Percentiles rank a stretch among this genome's conserved stretches.
These are phyloP conservation scores for Senecio squalidus DNA, from an alignment of 140 eudicot species.

Conservation along the genomic window DNA sequence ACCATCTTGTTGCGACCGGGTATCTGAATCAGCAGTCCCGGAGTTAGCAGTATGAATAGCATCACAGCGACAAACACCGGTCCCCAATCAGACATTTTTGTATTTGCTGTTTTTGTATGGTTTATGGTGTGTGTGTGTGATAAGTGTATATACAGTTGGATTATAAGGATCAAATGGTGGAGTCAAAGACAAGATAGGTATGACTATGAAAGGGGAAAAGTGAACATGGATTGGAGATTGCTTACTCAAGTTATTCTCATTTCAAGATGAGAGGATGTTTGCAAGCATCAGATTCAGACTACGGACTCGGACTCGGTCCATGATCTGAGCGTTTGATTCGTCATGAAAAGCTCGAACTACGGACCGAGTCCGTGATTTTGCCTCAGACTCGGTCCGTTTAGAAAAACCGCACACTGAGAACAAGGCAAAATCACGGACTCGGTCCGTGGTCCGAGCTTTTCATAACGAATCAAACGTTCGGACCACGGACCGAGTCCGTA, in stretches of 20 bases:
- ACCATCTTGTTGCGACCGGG: conserved; percentile 64
- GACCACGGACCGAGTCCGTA: too few relatives aligned
- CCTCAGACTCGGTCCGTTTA: too few relatives aligned
- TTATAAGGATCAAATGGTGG: conserved; percentile 21
- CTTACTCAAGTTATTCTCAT: conserved; percentile 32
- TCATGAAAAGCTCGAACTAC: too few relatives aligned
- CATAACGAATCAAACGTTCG: too few relatives aligned
- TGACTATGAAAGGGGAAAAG: conserved; percentile 35
- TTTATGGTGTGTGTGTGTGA: neutral
- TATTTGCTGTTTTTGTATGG: neutral
- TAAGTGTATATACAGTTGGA: conserved; percentile 18
- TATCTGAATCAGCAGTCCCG: conserved; percentile 78
- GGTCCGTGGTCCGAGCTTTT: too few relatives aligned
- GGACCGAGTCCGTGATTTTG: too few relatives aligned
- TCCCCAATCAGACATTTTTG: conserved; percentile 80
- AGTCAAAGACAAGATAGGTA: conserved; percentile 36
- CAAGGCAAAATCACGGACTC: too few relatives aligned
- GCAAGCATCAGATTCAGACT: too few relatives aligned
- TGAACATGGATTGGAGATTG: conserved; percentile 6
- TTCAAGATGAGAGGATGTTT: too few relatives aligned
- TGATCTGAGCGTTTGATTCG: too few relatives aligned
- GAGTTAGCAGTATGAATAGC: conserved; percentile 66
- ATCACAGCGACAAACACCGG: conserved; percentile 92
- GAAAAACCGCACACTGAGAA: too few relatives aligned
- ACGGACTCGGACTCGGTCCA: too few relatives aligned